phyloP scores from a whole-genome alignment of 2,329 filamentous ascomycete genomes.

The Fusarium torulosum region DNA sequence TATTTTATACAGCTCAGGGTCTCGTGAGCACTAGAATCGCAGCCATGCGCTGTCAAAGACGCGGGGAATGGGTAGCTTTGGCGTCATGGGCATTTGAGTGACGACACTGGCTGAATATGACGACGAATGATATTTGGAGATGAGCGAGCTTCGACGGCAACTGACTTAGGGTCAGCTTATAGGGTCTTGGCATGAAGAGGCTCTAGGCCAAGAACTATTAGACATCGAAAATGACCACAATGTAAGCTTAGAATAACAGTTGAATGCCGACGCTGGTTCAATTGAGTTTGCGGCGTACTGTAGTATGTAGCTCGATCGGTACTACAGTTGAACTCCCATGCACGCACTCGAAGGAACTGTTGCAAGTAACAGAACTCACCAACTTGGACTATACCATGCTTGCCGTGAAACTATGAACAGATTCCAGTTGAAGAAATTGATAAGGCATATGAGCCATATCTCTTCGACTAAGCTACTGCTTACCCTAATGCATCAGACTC shows the following conservation, averaged over 20 bases:
- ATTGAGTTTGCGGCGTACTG: background rate
- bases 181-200: slow-evolving; percentile 19
- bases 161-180: slow-evolving; percentile 31
- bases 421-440: background rate
- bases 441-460: background rate
- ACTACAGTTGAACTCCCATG: background rate
- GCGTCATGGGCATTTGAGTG: slow-evolving; percentile 33
- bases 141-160: background rate
- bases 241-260: slow-evolving; percentile 28
- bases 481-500: slow-evolving; percentile 3
- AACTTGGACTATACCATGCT: background rate
- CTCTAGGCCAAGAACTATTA: slow-evolving; percentile 11
- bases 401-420: background rate
- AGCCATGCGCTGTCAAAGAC: slow-evolving; percentile 33
- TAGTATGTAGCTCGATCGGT: background rate
- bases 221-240: slow-evolving; percentile 3
- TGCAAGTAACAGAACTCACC: background rate
- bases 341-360: no score
- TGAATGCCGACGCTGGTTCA: background rate
- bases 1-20: slow-evolving; percentile 20
- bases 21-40: slow-evolving; percentile 31
- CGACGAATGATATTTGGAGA: slow-evolving; percentile 24
- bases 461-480: background rate
- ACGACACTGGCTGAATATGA: slow-evolving; percentile 30
- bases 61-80: slow-evolving; percentile 32